These are phyloP conservation scores for Cryphonectria parasitica DNA, from an alignment of 2,329 filamentous ascomycete genomes.

Conservation along the genomic window DNA sequence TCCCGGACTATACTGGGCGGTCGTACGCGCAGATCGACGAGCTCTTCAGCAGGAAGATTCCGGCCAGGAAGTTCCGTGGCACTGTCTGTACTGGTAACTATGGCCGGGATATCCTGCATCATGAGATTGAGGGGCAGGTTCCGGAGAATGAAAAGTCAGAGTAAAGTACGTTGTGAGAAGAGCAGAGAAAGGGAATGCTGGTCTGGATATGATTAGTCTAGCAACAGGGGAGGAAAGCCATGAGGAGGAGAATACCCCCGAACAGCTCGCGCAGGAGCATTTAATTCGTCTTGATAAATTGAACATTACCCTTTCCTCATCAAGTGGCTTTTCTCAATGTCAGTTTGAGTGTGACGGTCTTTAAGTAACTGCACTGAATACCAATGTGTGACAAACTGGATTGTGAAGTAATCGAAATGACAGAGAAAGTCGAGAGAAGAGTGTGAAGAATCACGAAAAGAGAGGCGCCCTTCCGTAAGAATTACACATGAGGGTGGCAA, in stretches of 20 bases:
- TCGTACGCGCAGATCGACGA: constrained; percentile 11
- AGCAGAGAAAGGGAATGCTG: not conserved
- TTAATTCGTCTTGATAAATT: not conserved
- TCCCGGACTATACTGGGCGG: constrained; percentile 6
- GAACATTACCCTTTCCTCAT: not conserved
- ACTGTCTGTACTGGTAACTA: constrained; percentile 7
- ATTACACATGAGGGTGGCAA: too few species aligned
- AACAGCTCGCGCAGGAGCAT: not conserved
- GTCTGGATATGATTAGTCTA: not conserved
- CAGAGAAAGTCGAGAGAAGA: too few species aligned
- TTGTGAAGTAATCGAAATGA: too few species aligned
- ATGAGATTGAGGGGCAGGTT: not conserved
- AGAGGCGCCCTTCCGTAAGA: too few species aligned
- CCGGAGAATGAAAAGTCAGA: not conserved
- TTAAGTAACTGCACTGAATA: too few species aligned
- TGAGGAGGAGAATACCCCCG: too few species aligned
- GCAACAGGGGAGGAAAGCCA: not conserved
- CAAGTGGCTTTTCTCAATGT: too few species aligned
- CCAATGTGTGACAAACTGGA: too few species aligned
- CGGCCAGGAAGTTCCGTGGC: not conserved
- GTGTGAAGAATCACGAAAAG: too few species aligned
- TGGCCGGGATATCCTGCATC: constrained; percentile 6
- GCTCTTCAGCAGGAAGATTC: not conserved
- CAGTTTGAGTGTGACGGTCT: too few species aligned
- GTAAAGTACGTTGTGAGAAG: too few species aligned